These are phyloP conservation scores for Penicillium crystallinum DNA, from an alignment of 495 filamentous ascomycete genomes.

Conservation along the genomic window DNA sequence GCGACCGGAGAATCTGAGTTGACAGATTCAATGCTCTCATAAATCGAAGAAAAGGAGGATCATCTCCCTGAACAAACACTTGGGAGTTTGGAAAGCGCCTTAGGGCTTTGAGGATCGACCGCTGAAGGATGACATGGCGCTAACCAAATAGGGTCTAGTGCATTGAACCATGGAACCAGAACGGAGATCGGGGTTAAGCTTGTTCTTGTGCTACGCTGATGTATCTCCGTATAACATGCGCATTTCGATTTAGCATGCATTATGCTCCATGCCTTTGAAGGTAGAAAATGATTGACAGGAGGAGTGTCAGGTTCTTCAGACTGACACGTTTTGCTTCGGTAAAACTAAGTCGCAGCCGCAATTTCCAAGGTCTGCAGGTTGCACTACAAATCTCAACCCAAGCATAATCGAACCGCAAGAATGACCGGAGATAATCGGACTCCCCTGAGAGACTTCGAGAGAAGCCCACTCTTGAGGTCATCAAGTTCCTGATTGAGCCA, in stretches of 20 bases:
- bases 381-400: not conserved
- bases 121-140: constrained; percentile 5
- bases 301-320: no score
- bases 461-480: no score
- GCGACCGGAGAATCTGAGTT: not conserved
- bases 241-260: no score
- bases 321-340: no score
- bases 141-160: constrained; percentile 4
- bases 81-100: not conserved
- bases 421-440: not conserved
- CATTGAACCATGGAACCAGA: not conserved
- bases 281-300: no score
- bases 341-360: not conserved
- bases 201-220: not conserved
- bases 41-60: no score
- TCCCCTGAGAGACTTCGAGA: not conserved
- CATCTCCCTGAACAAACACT: no score
- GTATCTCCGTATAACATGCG: not conserved
- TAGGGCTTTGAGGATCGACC: not conserved
- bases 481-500: no score
- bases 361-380: not conserved
- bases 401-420: not conserved
- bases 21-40: no score
- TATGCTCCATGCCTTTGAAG: no score
- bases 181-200: constrained; percentile 17